Conservation (phyloP, 768 basidiomycete genomes). For the Tricholoma saponaceum region DNA sequence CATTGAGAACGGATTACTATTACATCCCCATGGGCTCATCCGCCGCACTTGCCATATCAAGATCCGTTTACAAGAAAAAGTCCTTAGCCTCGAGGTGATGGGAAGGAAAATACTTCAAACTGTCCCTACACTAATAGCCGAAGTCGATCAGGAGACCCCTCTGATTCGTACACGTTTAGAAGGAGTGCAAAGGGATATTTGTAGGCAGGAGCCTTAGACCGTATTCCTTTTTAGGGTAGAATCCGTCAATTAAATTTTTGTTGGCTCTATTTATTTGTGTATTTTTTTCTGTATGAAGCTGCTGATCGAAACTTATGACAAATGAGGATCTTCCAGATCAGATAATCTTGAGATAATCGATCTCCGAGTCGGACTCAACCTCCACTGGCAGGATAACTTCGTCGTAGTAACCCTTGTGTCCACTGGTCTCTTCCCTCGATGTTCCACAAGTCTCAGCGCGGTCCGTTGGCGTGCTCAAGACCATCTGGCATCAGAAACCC, state of each 20-base stretch:
- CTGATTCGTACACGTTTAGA: not conserved
- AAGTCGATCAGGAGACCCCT: not conserved
- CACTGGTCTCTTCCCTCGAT: too few relatives aligned
- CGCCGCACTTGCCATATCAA: not conserved
- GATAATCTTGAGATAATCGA: not conserved
- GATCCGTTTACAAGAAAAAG: not conserved
- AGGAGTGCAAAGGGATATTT: not conserved
- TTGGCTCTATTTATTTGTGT: not conserved
- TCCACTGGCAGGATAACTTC: too few relatives aligned
- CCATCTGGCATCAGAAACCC: too few relatives aligned
- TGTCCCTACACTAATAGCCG: not conserved
- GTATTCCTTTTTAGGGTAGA: too few relatives aligned
- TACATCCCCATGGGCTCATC: too few relatives aligned
- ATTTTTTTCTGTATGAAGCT: not conserved
- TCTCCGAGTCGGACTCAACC: too few relatives aligned
- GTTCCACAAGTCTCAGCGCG: too few relatives aligned
- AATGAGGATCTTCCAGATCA: not conserved
- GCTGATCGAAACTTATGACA: not conserved
- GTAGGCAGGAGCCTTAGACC: too few relatives aligned
- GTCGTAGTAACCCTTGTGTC: too few relatives aligned
- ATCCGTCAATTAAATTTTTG: too few relatives aligned
- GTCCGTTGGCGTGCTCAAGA: too few relatives aligned
- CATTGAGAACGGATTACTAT: too few relatives aligned
- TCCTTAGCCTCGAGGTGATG: slow-evolving; percentile 1
- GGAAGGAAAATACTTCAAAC: not conserved